Percentiles rank a stretch among this genome's conserved stretches.
These are phyloP conservation scores for Venturia nashicola DNA, from an alignment of 2,329 filamentous ascomycete species.

Conservation along the genomic window DNA sequence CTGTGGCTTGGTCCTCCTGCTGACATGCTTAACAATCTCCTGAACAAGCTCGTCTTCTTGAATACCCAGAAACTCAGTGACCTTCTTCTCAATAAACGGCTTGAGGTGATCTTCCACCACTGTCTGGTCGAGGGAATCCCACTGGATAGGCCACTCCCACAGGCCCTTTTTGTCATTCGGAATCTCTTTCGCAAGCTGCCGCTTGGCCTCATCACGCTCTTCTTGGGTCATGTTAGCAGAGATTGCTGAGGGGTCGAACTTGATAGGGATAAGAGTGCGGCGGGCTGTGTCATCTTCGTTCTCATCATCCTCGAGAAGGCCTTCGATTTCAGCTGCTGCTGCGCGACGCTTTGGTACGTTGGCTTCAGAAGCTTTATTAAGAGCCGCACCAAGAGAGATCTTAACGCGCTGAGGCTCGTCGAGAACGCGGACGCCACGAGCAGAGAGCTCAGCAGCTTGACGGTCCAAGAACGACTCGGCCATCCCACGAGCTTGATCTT, in stretches of 20 bases:
- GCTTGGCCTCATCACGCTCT: conserved; percentile 70
- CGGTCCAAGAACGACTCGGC: conserved; percentile 84
- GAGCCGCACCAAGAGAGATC: conserved; percentile 70
- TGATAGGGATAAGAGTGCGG: conserved; percentile 49
- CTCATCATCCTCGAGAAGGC: conserved; percentile 79
- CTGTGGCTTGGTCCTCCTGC: conserved; percentile 60
- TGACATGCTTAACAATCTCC: conserved; percentile 77
- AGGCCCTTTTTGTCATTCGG: conserved; percentile 75
- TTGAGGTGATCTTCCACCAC: conserved; percentile 76
- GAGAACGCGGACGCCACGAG: conserved; percentile 10
- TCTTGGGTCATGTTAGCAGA: conserved; percentile 50
- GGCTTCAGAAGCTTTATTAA: conserved; percentile 54
- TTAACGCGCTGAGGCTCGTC: conserved; percentile 62
- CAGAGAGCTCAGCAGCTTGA: conserved; percentile 60
- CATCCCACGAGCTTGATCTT: conserved; percentile 60
- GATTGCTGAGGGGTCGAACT: conserved; percentile 31
- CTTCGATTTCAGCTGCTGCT: conserved; percentile 87
- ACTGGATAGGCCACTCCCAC: conserved; percentile 87
- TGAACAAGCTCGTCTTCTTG: conserved; percentile 94
- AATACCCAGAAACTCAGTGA: conserved; percentile 90
- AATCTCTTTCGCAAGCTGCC: conserved; percentile 78
- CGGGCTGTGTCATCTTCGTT: conserved; percentile 49
- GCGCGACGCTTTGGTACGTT: conserved; percentile 49
- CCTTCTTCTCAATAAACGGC: conserved; percentile 96
- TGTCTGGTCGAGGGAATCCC: conserved; percentile 76